Evolutionary conservation across 1,284 basidiomycete genomes (phyloP).

Genomic region (Ganoderma lucidum): DNA sequence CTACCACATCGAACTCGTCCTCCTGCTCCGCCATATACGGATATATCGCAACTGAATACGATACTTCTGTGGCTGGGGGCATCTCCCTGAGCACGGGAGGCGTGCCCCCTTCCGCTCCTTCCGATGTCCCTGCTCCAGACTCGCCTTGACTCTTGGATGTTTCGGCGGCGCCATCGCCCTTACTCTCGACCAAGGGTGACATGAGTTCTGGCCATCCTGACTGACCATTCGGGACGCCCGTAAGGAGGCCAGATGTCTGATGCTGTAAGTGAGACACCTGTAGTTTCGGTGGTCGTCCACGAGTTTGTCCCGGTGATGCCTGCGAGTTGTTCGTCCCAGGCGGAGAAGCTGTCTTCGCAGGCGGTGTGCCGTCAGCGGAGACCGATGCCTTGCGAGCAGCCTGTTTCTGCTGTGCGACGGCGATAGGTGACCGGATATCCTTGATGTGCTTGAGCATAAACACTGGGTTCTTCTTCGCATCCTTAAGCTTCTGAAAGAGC

Average conservation of each 20-base stretch:
- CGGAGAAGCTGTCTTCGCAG: constrained; percentile 40
- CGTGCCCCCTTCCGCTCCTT: constrained; percentile 29
- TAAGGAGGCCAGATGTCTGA: constrained; percentile 49
- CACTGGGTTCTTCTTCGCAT: constrained; percentile 96
- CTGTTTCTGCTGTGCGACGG: constrained; percentile 94
- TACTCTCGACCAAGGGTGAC: constrained; percentile 65
- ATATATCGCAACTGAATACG: constrained; percentile 92
- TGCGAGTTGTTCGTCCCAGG: constrained; percentile 23
- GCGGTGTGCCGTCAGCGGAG: constrained; percentile 34
- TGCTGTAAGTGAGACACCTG: constrained; percentile 62
- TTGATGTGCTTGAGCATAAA: constrained; percentile 99
- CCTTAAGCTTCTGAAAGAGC: constrained; percentile 97
- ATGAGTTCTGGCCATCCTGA: constrained; percentile 80
- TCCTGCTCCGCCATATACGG: constrained; percentile 97
- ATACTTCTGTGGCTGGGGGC: constrained; percentile 69
- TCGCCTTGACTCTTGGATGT: constrained; percentile 33
- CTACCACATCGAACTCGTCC: constrained; percentile 97
- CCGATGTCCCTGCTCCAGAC: constrained; percentile 23
- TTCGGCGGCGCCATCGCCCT: constrained; percentile 42
- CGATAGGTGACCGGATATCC: constrained; percentile 97
- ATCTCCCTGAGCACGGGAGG: constrained; percentile 52
- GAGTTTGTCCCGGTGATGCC: constrained; percentile 33
- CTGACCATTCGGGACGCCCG: constrained; percentile 60
- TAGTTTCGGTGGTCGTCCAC: constrained; percentile 63
- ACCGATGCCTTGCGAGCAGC: constrained; percentile 78